A percentile compares a stretch with the other conserved stretches of the same genome.
Conservation (phyloP, 1,284 basidiomycete species). For the Ceratobasidium papillatum region DNA sequence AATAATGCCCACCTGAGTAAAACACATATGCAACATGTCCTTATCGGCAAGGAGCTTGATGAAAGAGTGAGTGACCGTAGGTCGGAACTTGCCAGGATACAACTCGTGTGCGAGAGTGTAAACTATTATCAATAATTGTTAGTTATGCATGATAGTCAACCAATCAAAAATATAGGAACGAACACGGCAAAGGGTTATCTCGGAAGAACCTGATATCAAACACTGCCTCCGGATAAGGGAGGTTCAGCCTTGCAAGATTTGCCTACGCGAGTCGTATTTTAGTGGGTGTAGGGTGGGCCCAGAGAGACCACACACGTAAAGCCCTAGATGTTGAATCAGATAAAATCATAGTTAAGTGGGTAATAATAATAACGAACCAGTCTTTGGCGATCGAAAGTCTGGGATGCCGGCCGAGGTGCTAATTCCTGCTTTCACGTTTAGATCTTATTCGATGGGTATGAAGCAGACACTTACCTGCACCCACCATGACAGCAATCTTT, state of each 20-base stretch:
- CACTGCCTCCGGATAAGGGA: conserved; percentile 83
- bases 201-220: conserved; percentile 81
- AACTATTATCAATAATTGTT: conserved; percentile 57
- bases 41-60: conserved; percentile 77
- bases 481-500: conserved; percentile 76
- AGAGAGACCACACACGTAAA: conserved; percentile 48
- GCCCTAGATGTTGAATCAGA: conserved; percentile 61
- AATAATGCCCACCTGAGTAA: conserved; percentile 66
- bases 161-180: conserved; percentile 47
- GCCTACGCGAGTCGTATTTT: conserved; percentile 58
- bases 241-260: conserved; percentile 73
- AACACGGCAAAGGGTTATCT: conserved; percentile 75
- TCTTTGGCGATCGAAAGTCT: conserved; percentile 80
- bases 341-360: neutral
- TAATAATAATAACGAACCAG: conserved; percentile 56
- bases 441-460: neutral
- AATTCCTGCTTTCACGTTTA: conserved; percentile 59
- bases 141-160: neutral
- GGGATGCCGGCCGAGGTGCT: conserved; percentile 83
- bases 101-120: conserved; percentile 90
- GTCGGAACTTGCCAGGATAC: conserved; percentile 86
- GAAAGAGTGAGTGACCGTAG: conserved; percentile 92
- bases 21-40: conserved; percentile 73
- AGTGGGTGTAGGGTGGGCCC: conserved; percentile 6
- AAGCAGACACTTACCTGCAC: conserved; percentile 47